Evolutionary conservation across 306 rosid species (phyloP).

Genomic region (Amphicarpaea edgeworthii): DNA sequence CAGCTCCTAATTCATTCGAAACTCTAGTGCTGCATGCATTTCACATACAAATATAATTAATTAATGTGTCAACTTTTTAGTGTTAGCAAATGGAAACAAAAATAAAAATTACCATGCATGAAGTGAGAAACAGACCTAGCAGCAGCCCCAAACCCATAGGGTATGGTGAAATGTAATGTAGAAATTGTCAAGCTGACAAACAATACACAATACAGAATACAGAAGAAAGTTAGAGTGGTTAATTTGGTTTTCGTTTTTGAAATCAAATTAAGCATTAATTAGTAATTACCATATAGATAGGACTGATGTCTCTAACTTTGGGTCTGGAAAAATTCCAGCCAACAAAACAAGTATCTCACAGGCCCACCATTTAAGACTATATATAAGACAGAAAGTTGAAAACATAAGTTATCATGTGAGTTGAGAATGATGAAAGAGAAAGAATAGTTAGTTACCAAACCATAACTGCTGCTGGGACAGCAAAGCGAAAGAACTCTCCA

Average conservation of each 20-base stretch:
- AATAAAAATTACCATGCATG: neutral
- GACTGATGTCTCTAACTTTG: conserved; percentile 72
- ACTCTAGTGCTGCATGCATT: conserved; percentile 57
- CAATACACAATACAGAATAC: neutral
- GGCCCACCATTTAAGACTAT: conserved; percentile 79
- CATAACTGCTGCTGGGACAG: conserved; percentile 75
- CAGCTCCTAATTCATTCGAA: conserved; percentile 62
- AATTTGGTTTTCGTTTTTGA: conserved; percentile 25
- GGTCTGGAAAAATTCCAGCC: conserved; percentile 66
- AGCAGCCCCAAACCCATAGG: conserved; percentile 72
- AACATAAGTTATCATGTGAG: neutral
- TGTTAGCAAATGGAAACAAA: no score
- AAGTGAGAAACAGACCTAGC: conserved; percentile 54
- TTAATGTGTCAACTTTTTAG: conserved; percentile 25
- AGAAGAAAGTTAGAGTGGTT: neutral
- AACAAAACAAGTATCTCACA: conserved; percentile 65
- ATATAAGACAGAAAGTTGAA: neutral
- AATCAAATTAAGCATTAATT: conserved; percentile 10
- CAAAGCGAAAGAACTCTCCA: conserved; percentile 54
- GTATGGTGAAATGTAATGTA: conserved; percentile 65
- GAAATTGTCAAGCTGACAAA: conserved; percentile 74
- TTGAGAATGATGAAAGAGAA: no score
- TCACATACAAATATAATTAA: neutral
- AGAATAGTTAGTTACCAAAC: conserved; percentile 57
- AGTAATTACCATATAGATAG: conserved; percentile 83